Evolutionary conservation across 768 basidiomycete genomes (phyloP).

Genomic region (Cyclocybe cylindracea): DNA sequence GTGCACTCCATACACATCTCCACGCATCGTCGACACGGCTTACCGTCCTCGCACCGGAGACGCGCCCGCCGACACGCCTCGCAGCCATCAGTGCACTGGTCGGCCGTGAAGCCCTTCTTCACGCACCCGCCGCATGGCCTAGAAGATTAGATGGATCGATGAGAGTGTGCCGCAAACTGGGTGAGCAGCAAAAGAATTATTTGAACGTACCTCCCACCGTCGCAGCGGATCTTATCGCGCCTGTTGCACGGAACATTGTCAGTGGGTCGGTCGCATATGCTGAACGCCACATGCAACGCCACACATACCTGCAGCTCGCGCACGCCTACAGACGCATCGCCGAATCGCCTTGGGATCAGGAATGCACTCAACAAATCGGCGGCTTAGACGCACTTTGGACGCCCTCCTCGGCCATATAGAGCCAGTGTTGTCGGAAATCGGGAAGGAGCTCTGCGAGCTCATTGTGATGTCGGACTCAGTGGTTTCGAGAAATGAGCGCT

Average conservation of each 20-base stretch:
- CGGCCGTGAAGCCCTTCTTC: slow-evolving; percentile 51
- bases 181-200: not conserved
- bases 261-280: not conserved
- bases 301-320: slow-evolving; percentile 54
- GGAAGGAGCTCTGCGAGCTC: slow-evolving; percentile 39
- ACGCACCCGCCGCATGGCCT: slow-evolving; percentile 63
- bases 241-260: slow-evolving; percentile 26
- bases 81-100: slow-evolving; percentile 64
- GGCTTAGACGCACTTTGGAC: slow-evolving; percentile 41
- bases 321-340: slow-evolving; percentile 44
- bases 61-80: slow-evolving; percentile 60
- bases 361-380: not conserved
- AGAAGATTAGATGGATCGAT: slow-evolving; percentile 2
- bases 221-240: slow-evolving; percentile 64
- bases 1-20: slow-evolving; percentile 51
- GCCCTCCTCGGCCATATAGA: slow-evolving; percentile 52
- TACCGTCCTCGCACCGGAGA: slow-evolving; percentile 50
- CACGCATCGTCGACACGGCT: slow-evolving; percentile 54
- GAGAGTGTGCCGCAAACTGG: not conserved
- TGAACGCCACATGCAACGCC: not conserved
- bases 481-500: slow-evolving; percentile 28
- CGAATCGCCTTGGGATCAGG: slow-evolving; percentile 10
- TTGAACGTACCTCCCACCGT: slow-evolving; percentile 45
- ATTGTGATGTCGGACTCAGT: slow-evolving; percentile 36
- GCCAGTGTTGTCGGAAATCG: slow-evolving; percentile 53